Evolutionary conservation across 2,329 filamentous ascomycete species (phyloP), one percentile per base, ranked within the genome.

Genomic region (Bipolaris victoriae): DNA sequence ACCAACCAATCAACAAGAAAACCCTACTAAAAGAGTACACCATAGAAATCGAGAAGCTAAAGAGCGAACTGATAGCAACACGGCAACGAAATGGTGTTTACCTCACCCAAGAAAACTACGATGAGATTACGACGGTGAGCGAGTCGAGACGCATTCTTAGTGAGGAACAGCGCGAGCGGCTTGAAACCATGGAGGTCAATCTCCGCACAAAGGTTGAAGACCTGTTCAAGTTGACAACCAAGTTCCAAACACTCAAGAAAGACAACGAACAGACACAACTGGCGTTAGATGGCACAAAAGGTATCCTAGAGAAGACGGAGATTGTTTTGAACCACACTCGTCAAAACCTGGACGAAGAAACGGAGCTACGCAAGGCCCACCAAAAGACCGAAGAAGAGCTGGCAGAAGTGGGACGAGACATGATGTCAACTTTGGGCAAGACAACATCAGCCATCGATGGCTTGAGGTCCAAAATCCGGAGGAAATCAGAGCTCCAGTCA

Each of bases 61-160:
- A 96, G 81, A 91, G 90, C 65, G 95, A 99, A 73, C 82, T 99
- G 13, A 96, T 97, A 63, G 90, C 92, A 3, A 97, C 95, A 5
- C 84, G 95, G 22, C 92, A 97, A 73, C 88, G 95, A 36, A 97
- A 98, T 72, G 95, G 95, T 51, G 94, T 99, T 2, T 98, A 98
- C 73, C 83, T 99, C 33, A 90, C 94, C 0, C 90, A 91, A 55
- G 92, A 97, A 57, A 86, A 86, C 15, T 97, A 92, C 70, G 94
- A 98, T 72, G 91, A 96, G 67, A 90, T 99, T 78, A 94, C 88
- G 0, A 90, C 91, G 5, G 89, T 97, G 74, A 97, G 90, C 76
- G 95, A 99, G 76, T 97, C 94, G 2, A 86, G 93, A 50, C 85
- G 92, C 11, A 97, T 98, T 61, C 84, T 98, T 37, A 90, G 89